These are phyloP conservation scores for Metschnikowia rubicola DNA, from an alignment of 805 yeast species.

Conservation along the genomic window DNA sequence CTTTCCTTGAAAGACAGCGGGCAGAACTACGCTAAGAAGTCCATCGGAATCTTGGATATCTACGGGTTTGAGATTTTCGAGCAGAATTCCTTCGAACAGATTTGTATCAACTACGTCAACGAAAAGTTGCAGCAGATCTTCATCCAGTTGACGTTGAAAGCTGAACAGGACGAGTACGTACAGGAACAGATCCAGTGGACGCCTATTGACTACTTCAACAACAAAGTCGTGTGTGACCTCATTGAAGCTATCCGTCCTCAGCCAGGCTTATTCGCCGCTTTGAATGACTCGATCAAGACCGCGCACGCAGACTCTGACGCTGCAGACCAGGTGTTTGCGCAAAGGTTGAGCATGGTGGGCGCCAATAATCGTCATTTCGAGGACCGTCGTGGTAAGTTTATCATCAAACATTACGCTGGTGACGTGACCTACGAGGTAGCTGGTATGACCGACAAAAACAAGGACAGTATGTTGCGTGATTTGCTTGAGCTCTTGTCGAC, in stretches of 20 bases:
- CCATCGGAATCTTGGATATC: constrained; percentile 91
- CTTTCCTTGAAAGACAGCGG: constrained; percentile 56
- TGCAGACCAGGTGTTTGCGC: constrained; percentile 94
- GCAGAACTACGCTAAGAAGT: constrained; percentile 40
- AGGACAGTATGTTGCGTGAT: constrained; percentile 89
- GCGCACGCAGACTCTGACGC: constrained; percentile 97
- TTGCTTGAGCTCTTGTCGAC: constrained; percentile 73
- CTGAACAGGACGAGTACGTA: constrained; percentile 97
- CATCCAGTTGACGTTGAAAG: constrained; percentile 89
- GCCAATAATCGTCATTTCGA: constrained; percentile 84
- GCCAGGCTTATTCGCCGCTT: constrained; percentile 93
- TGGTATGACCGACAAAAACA: constrained; percentile 94
- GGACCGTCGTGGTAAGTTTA: constrained; percentile 78
- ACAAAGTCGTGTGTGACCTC: constrained; percentile 92
- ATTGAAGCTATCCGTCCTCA: constrained; percentile 87
- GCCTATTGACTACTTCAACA: constrained; percentile 93
- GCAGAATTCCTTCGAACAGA: constrained; percentile 90
- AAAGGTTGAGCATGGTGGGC: constrained; percentile 78
- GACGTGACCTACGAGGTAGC: constrained; percentile 90
- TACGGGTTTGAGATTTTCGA: constrained; percentile 96
- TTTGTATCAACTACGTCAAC: constrained; percentile 93
- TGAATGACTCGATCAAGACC: constrained; percentile 95
- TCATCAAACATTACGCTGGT: constrained; percentile 96
- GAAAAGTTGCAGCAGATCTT: constrained; percentile 96
- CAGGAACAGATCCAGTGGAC: constrained; percentile 96